A percentile compares a stretch with the other conserved stretches of the same genome.
These are phyloP conservation scores for Rhynchospora breviuscula DNA, from an alignment of 176 grass and related monocot genomes.

Conservation along the genomic window DNA sequence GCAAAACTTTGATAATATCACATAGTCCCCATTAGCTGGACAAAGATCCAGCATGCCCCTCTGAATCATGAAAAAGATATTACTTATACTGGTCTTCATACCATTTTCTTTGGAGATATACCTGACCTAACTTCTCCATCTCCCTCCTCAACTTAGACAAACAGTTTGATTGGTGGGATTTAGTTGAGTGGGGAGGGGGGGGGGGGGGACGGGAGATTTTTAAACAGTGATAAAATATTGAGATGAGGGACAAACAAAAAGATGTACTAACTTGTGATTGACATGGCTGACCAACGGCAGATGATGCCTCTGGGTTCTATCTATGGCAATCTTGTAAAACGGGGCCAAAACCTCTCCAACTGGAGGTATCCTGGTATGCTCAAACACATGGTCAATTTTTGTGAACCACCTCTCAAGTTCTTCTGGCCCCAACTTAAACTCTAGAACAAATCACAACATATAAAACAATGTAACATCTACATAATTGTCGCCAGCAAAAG, in stretches of 20 bases:
- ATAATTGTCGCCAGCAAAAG: background rate
- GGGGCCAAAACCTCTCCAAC: constrained; percentile 82
- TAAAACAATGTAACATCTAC: background rate
- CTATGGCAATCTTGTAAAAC: constrained; percentile 76
- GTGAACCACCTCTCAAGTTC: constrained; percentile 89
- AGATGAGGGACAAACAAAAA: background rate
- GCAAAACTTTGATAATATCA: background rate
- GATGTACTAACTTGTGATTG: constrained; percentile 72
- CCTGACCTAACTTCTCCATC: background rate
- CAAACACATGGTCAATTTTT: constrained; percentile 96
- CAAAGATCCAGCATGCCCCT: background rate
- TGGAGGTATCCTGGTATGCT: constrained; percentile 83
- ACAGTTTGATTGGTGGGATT: background rate
- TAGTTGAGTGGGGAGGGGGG: background rate
- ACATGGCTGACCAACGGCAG: constrained; percentile 83
- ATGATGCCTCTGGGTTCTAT: constrained; percentile 74
- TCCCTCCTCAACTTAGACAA: background rate
- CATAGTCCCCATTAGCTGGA: background rate
- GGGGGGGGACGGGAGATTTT: background rate
- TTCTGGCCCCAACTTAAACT: constrained; percentile 72
- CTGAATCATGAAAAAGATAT: background rate
- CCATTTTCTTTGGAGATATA: background rate
- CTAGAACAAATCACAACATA: constrained; percentile 33
- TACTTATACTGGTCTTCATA: background rate
- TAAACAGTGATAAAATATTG: background rate